phyloP scores from a whole-genome alignment of 2,329 filamentous ascomycete genomes.

The Aspergillus novoparasiticus region DNA sequence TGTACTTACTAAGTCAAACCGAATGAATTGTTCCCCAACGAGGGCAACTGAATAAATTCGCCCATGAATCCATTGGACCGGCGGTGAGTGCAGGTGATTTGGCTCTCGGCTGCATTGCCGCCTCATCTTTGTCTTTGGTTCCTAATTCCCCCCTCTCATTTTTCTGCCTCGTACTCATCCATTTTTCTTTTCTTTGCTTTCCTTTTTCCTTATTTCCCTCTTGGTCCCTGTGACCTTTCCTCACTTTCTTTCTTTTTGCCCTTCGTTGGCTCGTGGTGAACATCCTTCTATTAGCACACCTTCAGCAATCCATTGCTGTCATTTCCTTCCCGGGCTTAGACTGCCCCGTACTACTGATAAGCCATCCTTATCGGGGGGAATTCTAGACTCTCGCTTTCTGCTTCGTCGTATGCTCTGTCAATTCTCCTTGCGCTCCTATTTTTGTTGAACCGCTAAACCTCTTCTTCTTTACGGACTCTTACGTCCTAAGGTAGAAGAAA shows the following conservation, averaged over 20 bases:
- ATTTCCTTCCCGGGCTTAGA: conserved; percentile 16
- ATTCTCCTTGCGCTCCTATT: conserved; percentile 7
- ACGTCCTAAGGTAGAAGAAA: neutral
- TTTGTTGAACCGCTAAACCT: neutral
- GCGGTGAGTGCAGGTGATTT: conserved; percentile 25
- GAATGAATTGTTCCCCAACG: neutral
- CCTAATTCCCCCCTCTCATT: conserved; percentile 9
- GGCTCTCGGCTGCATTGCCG: conserved; percentile 22
- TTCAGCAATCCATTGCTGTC: conserved; percentile 1
- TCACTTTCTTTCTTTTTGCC: conserved; percentile 7
- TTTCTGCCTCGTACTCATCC: conserved; percentile 4
- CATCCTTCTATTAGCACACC: conserved; percentile 12
- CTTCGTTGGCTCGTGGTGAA: conserved; percentile 5
- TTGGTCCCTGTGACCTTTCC: conserved; percentile 6
- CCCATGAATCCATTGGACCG: conserved; percentile 9
- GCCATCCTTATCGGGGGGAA: conserved; percentile 21
- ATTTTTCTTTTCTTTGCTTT: conserved; percentile 12
- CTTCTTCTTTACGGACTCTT: neutral
- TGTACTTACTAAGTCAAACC: neutral
- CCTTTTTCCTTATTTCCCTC: conserved; percentile 7
- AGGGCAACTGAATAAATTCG: neutral
- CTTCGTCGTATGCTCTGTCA: conserved; percentile 10
- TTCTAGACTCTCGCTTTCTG: conserved; percentile 14
- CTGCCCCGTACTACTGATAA: conserved; percentile 15
- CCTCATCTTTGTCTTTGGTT: conserved; percentile 19